Evolutionary conservation across 1,284 basidiomycete species (phyloP), one percentile per base, ranked within the genome.

Genomic region (Sanghuangporus sanghuang): DNA sequence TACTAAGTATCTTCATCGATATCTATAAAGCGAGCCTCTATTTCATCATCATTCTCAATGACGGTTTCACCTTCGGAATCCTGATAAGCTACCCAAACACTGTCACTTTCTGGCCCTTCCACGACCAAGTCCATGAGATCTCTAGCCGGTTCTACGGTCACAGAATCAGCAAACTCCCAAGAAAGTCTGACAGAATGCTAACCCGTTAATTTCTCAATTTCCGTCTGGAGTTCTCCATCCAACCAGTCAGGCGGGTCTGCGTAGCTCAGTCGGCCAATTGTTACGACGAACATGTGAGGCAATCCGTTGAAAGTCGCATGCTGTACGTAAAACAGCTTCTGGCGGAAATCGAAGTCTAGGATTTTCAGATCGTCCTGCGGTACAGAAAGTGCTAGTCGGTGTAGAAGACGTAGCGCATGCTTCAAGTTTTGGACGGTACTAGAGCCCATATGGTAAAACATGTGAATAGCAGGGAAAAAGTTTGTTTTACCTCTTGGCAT

Each of bases 261-360:
- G 68, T 86, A 94, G 61, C 86, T 85, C 61, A 95, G 77, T 62
- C 87, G 78, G 35, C 92, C 90, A 60, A 95, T 82, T 3, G 86
- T 84, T 8, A 92, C 84, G 40, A 88, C 84, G 69, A 93, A 93
- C 68, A 87, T 79, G 69, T 94, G 87, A n/a, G 79, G 79, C n/a
- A 91, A 73, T 21, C 87, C 87, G 67, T 83, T 86, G 73, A 89
- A 90, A 53, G 76, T 75, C 36, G 81, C 79, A 56, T 76, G 73
- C 6, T 79, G 77, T 7, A 83, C 79, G 40, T 78, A 74, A 60
- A 82, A 79, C 36, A 91, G 77, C 70, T 82, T 82, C 40, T 81
- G 76, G 23, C 82, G 79, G 54, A 90, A 73, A 69, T 83, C 80
- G 56, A 81, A 72, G 11, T 64, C 52, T 18, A 23, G 23, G 8